Evolutionary conservation across 257 asterid species (phyloP).

Genomic region (Nicotiana benthamiana): DNA sequence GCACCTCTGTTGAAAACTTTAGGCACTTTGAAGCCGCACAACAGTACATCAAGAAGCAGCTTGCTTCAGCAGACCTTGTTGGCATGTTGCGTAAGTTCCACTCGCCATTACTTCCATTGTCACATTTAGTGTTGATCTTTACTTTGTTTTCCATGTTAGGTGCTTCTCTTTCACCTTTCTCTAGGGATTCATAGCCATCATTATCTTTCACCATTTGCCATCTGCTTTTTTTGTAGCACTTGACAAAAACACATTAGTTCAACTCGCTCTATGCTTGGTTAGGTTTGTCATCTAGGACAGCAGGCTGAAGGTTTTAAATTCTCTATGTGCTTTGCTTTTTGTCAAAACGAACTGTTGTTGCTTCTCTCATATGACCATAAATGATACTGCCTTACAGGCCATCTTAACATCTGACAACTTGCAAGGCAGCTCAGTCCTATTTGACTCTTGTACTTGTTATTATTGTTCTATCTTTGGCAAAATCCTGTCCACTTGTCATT

Average conservation of each 20-base stretch:
- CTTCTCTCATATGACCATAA: not conserved
- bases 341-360: not conserved
- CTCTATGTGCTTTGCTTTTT: not conserved
- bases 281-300: not conserved
- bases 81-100: conserved; percentile 60
- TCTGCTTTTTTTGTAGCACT: not conserved
- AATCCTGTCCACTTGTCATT: not conserved
- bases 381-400: not conserved
- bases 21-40: conserved; percentile 85
- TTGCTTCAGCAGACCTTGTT: conserved; percentile 51
- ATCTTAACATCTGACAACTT: not conserved
- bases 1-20: conserved; percentile 1
- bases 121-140: not conserved
- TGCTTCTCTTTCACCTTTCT: not conserved
- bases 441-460: not conserved
- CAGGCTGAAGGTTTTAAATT: not conserved
- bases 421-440: not conserved
- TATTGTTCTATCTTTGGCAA: not conserved
- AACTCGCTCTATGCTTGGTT: not conserved
- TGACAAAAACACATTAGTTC: not conserved
- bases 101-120: not conserved
- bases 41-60: conserved; percentile 52
- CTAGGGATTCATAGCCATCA: not conserved
- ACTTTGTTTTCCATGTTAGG: not conserved
- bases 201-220: not conserved